A percentile compares a stretch with the other conserved stretches of the same genome.
phyloP scores from a whole-genome alignment of 2,329 filamentous ascomycete genomes.

The Hortaea werneckii region DNA sequence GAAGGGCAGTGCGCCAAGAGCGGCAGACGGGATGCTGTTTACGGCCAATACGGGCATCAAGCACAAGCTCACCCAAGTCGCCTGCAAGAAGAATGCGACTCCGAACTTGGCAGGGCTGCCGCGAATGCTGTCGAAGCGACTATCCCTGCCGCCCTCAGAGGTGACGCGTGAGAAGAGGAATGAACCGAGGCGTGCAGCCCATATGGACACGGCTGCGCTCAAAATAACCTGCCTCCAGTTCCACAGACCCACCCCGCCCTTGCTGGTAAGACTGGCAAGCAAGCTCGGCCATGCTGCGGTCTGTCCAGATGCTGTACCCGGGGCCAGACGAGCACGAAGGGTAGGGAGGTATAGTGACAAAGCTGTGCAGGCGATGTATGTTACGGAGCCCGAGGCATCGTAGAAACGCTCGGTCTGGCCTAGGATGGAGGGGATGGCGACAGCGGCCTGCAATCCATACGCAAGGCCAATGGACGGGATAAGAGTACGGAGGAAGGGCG shows the following conservation, averaged over 20 bases:
- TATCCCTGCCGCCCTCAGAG: conserved; percentile 47
- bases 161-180: conserved; percentile 56
- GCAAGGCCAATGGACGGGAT: conserved; percentile 53
- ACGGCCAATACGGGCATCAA: conserved; percentile 54
- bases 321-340: conserved; percentile 44
- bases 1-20: conserved; percentile 41
- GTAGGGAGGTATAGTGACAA: conserved; percentile 52
- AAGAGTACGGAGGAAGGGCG: conserved; percentile 52
- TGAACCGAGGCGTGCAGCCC: conserved; percentile 52
- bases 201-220: conserved; percentile 47
- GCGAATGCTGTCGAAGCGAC: conserved; percentile 47
- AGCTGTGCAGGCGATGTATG: conserved; percentile 54
- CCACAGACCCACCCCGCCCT: conserved; percentile 33
- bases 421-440: conserved; percentile 52
- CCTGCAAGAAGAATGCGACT: conserved; percentile 50
- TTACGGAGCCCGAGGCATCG: conserved; percentile 56
- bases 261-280: conserved; percentile 34
- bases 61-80: conserved; percentile 58
- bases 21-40: conserved; percentile 49
- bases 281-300: conserved; percentile 38
- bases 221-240: conserved; percentile 54
- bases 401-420: conserved; percentile 56
- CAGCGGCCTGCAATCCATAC: conserved; percentile 52
- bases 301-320: conserved; percentile 29
- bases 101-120: conserved; percentile 43